phyloP scores from a whole-genome alignment of 768 basidiomycete genomes.

The Lentinula edodes region DNA sequence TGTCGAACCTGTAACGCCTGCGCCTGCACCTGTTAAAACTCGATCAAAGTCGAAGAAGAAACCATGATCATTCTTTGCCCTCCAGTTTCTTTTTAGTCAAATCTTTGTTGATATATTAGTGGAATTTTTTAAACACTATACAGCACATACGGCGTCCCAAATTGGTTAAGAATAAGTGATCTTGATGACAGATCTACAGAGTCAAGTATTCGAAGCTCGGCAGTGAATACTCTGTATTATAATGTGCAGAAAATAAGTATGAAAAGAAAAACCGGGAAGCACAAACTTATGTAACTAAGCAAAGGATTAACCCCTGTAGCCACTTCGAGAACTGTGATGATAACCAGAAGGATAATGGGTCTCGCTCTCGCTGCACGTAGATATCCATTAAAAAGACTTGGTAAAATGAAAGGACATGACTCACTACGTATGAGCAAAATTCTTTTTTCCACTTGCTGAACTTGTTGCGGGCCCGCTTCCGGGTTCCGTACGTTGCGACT shows the following conservation, averaged over 20 bases:
- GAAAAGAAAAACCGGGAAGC: no score
- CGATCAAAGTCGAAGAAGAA: slow-evolving; percentile 52
- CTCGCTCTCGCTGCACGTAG: background rate
- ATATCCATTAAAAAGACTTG: background rate
- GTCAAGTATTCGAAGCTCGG: no score
- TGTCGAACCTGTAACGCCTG: slow-evolving; percentile 19
- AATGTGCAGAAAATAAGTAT: no score
- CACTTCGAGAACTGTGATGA: background rate
- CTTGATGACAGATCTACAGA: background rate
- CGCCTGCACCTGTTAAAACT: slow-evolving; percentile 34
- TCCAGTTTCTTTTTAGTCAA: background rate
- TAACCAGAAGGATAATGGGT: background rate
- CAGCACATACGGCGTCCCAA: no score
- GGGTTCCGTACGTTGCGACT: background rate
- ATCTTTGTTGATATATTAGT: no score
- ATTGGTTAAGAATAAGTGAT: no score
- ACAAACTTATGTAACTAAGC: background rate
- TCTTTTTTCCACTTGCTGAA: background rate
- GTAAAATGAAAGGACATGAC: background rate
- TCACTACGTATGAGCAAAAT: background rate
- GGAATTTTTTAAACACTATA: no score
- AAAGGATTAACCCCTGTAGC: background rate
- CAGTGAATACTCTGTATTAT: no score
- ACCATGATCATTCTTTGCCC: slow-evolving; percentile 16
- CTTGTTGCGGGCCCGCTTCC: background rate